phyloP scores from a whole-genome alignment of 306 rosid genomes.

The Malus orientalis region DNA sequence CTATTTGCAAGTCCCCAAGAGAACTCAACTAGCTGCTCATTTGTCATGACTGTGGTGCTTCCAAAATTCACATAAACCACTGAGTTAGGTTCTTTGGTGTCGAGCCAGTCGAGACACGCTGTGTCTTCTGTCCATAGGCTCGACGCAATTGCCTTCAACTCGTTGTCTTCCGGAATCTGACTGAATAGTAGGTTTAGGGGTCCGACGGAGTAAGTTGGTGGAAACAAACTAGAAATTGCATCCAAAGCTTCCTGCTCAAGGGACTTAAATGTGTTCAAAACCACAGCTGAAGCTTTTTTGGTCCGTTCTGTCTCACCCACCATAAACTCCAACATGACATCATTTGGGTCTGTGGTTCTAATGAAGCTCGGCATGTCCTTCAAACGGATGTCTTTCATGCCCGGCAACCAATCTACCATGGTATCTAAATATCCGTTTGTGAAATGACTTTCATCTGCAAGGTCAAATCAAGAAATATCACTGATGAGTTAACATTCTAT shows the following conservation, averaged over 20 bases:
- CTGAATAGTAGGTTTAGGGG: slow-evolving; percentile 33
- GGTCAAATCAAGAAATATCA: neutral
- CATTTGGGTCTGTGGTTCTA: slow-evolving; percentile 48
- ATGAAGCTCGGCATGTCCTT: slow-evolving; percentile 49
- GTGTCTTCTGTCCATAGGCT: slow-evolving; percentile 66
- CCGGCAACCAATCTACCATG: slow-evolving; percentile 47
- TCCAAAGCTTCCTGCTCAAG: slow-evolving; percentile 35
- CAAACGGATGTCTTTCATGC: slow-evolving; percentile 40
- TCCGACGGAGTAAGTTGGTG: slow-evolving; percentile 47
- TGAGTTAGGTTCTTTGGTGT: slow-evolving; percentile 21
- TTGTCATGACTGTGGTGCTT: slow-evolving; percentile 53
- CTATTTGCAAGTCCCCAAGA: slow-evolving; percentile 74
- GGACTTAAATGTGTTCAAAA: slow-evolving; percentile 49
- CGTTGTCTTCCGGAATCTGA: neutral
- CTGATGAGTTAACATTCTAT: neutral
- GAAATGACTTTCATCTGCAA: slow-evolving; percentile 30
- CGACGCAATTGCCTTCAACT: slow-evolving; percentile 29
- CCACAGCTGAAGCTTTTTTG: slow-evolving; percentile 35
- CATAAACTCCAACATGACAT: slow-evolving; percentile 11
- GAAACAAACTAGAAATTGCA: slow-evolving; percentile 24
- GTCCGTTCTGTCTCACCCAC: slow-evolving; percentile 11
- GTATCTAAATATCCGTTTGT: slow-evolving; percentile 50
- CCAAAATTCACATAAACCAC: slow-evolving; percentile 74
- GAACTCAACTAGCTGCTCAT: slow-evolving; percentile 44
- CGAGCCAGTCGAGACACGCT: slow-evolving; percentile 51